Base-by-base conservation (phyloP, 192 early-diverging fungal genomes). In the Lobosporangium transversale region DNA sequence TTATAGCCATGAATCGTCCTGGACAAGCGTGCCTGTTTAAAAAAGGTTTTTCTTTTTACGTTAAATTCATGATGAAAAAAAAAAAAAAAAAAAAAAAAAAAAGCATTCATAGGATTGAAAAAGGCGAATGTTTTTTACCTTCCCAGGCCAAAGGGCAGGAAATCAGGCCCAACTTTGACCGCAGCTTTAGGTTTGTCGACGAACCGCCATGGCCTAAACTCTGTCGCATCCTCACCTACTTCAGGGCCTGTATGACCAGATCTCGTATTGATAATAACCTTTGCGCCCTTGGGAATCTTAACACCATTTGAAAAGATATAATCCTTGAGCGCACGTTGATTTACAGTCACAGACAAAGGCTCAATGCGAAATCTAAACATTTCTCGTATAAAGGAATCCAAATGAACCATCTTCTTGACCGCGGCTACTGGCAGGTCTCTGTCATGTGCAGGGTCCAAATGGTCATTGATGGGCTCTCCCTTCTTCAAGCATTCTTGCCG, bases 181-280 rank as follows among this genome's bases (percentile, higher is more conserved):
- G 74, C 57, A 11, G 62, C 58, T 35, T 74, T 78, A 48, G 64
- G 49, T 27, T 58, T 58, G 26, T 58, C 65, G n/a, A 83, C 69
- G 56, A 76, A 83, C 48, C 71, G 68, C 79, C 69, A 82, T 26
- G 80, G 80, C 11, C 64, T 17, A 63, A 83, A 83, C 26, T 78
- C 68, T 23, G 70, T 68, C 11, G 64, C 42, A 14, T 70, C 55
- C 9, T 70, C 70, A 21, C 78, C 81, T 43, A 68, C 67, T 29
- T 60, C 45, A 2, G 70, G 57, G 0, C 35, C 17, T n/a, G 59
- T 40, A 48, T 74, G 70, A 7, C 50, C 62, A 3, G 70, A 74
- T 9, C 48, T 40, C 51, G 66, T 56, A 44, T 75, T 75, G 42
- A 75, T 42, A 45, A 66, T 75, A 0, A 60, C 57, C 1, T 11